Percentiles rank a stretch among this genome's conserved stretches.
phyloP scores from a whole-genome alignment of 176 grass and related monocot genomes.

The Chrysopogon serrulatus region DNA sequence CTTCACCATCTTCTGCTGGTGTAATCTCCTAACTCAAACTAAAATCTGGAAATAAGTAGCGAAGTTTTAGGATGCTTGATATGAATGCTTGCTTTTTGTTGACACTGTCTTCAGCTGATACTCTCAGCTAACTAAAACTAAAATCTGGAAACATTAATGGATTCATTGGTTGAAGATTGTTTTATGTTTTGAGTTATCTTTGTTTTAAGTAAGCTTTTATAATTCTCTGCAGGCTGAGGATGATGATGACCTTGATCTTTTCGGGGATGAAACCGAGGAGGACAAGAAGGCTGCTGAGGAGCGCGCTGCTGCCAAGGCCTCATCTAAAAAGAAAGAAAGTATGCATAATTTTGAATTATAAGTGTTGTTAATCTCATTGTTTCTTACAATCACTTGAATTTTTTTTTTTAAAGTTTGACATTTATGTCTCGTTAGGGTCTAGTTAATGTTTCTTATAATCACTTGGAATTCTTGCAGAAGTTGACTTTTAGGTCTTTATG shows the following conservation, averaged over 20 bases:
- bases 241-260: constrained; percentile 68
- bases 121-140: neutral
- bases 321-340: constrained; percentile 88
- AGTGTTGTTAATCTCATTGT: neutral
- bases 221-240: constrained; percentile 15
- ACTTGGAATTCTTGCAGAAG: neutral
- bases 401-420: neutral
- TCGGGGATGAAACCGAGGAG: constrained; percentile 73
- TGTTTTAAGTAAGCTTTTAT: neutral
- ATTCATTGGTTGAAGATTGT: neutral
- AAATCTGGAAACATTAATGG: neutral
- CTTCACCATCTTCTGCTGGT: no score
- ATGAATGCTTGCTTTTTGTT: neutral
- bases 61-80: neutral
- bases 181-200: neutral
- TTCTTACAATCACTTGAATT: neutral
- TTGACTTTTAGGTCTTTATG: neutral
- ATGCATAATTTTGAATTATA: neutral
- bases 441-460: neutral
- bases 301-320: constrained; percentile 53
- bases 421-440: neutral
- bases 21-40: no score
- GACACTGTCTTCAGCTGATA: neutral
- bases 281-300: constrained; percentile 63
- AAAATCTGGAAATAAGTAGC: neutral